Base-by-base conservation (phyloP, 257 asterid genomes). In the Anisodus acutangulus region DNA sequence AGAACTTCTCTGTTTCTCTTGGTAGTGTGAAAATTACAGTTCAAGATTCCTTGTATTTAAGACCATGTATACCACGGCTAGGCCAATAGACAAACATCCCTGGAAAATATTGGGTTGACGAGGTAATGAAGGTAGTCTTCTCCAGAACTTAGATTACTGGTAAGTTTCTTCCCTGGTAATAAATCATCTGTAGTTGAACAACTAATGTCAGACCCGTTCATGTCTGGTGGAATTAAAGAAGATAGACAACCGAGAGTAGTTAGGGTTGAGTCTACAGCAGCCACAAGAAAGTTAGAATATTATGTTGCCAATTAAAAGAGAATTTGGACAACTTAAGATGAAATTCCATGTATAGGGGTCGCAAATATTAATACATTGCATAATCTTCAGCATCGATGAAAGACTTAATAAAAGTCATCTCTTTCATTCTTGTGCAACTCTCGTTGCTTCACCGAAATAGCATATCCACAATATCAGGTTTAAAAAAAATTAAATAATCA, bases 1-100 rank as follows among this genome's bases (percentile, higher is more conserved):
- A 22, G 43, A 74, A 11, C 17, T 74, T 49, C 45, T 76, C 63
- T 2, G 13, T 49, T 31, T 76, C 11, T 76, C 62, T 26, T 76
- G 62, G 12, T 74, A 2, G 12, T 74, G 81, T 74, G 62, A 49
- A 76, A 11, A 76, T 22, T 49, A 51, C 37, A 51, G 51, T 51
- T 76, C 9, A 17, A 12, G 63, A 76, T 22, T 68, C 81, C 60
- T 76, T 10, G 81, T 51, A 74, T 22, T 74, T 74, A 22, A 51
- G 58, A 45, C 55, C 59, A 72, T 5, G 45, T 41, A 54, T 54
- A 22, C 26, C 26, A 22, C 26, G 59, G 11, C 59, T 54, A 13
- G 59, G 45, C 45, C 37, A 72, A 45, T 72, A 45, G 37, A 19
- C 57, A 45, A 47, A 72, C 58, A 43, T 45, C 35, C 80, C n/a